phyloP scores from a whole-genome alignment of 371 early-diverging fungal species.

The Mortierella sp. region DNA sequence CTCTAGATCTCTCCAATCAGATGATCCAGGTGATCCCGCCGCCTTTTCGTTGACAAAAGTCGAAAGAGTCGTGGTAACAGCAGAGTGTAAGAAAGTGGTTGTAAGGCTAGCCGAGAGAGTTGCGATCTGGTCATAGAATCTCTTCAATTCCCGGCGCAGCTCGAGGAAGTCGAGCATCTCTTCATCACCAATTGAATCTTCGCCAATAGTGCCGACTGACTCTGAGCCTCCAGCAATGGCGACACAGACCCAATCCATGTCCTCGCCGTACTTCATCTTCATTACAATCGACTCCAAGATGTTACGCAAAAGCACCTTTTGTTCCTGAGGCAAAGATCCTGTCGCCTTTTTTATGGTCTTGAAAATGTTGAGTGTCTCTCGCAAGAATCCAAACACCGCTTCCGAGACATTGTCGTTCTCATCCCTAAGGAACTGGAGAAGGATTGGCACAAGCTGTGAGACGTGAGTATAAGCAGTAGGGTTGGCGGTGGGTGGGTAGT shows the following conservation, averaged over 20 bases:
- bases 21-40: conserved; percentile 57
- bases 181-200: conserved; percentile 47
- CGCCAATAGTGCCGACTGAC: conserved; percentile 49
- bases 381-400: conserved; percentile 80
- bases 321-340: conserved; percentile 69
- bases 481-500: conserved; percentile 42
- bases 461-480: conserved; percentile 60
- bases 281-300: conserved; percentile 81
- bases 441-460: conserved; percentile 52
- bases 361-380: conserved; percentile 72
- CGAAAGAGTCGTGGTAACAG: conserved; percentile 69
- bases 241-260: conserved; percentile 76
- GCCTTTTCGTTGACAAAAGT: conserved; percentile 65
- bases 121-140: conserved; percentile 79
- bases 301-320: conserved; percentile 76
- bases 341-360: conserved; percentile 69
- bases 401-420: conserved; percentile 88
- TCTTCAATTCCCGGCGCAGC: conserved; percentile 71
- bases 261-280: conserved; percentile 93
- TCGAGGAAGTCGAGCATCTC: conserved; percentile 50
- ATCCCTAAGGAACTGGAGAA: conserved; percentile 60
- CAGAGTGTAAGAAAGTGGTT: conserved; percentile 68
- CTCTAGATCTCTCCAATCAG: conserved; percentile 86
- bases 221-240: conserved; percentile 46
- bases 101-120: conserved; percentile 74